Conservation (phyloP, 2,329 filamentous ascomycete genomes). For the Sporothrix phasma region DNA sequence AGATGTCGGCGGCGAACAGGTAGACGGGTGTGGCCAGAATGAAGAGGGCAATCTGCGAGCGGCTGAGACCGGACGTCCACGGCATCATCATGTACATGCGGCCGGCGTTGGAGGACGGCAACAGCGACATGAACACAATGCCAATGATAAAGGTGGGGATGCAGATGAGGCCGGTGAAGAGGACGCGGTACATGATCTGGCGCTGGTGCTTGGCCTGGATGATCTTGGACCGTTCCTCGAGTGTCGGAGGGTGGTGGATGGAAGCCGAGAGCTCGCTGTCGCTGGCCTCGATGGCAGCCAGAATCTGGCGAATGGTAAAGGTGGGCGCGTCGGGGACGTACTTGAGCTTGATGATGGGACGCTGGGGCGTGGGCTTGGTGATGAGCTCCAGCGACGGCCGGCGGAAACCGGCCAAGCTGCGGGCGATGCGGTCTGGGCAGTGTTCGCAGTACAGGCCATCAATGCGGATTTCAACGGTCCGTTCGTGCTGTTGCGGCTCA, state of each 20-base stretch:
- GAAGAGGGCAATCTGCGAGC: conserved; percentile 70
- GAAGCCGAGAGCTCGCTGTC: conserved; percentile 57
- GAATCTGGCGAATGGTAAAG: conserved; percentile 67
- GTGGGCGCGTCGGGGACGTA: conserved; percentile 59
- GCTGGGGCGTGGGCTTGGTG: conserved; percentile 44
- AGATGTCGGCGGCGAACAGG: conserved; percentile 75
- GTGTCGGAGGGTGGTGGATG: conserved; percentile 68
- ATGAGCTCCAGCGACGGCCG: conserved; percentile 42
- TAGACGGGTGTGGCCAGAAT: conserved; percentile 78
- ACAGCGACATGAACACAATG: conserved; percentile 81
- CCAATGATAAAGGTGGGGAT: conserved; percentile 82
- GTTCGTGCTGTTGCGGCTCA: conserved; percentile 21
- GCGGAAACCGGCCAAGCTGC: conserved; percentile 44
- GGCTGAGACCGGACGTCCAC: conserved; percentile 62
- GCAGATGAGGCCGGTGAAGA: conserved; percentile 57
- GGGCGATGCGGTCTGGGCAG: conserved; percentile 51
- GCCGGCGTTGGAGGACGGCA: conserved; percentile 47
- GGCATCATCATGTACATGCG: conserved; percentile 60
- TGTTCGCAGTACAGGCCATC: conserved; percentile 67
- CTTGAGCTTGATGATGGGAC: conserved; percentile 58
- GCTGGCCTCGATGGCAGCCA: conserved; percentile 54
- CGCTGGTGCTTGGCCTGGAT: conserved; percentile 63
- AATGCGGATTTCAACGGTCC: conserved; percentile 55
- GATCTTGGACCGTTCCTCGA: conserved; percentile 68
- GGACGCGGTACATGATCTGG: conserved; percentile 58